Conservation (phyloP, 2,329 filamentous ascomycete genomes). For the Didymella segeticola region DNA sequence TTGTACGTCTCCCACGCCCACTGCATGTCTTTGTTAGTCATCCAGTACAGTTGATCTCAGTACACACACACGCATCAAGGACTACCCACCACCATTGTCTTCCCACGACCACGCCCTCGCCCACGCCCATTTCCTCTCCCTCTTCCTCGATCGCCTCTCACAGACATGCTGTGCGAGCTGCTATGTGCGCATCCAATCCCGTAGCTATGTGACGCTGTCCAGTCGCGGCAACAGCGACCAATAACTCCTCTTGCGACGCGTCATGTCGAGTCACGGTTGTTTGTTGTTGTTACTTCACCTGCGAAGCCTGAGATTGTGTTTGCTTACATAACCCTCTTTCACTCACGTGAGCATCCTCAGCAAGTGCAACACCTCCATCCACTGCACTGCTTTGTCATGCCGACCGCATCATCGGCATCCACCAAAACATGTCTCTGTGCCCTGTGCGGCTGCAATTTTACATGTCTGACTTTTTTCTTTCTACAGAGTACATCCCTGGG, state of each 20-base stretch:
- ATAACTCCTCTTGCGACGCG: constrained; percentile 12
- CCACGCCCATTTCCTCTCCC: constrained; percentile 14
- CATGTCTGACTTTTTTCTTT: not conserved
- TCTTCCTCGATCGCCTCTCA: constrained; percentile 26
- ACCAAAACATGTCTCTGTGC: constrained; percentile 2
- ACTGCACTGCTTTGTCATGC: not conserved
- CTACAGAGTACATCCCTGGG: constrained; percentile 8
- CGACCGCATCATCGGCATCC: not conserved
- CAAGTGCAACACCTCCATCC: too few species aligned
- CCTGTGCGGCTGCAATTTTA: constrained; percentile 1
- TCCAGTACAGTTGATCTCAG: too few species aligned
- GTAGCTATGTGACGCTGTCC: not conserved
- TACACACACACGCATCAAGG: not conserved
- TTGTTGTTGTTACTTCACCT: too few species aligned
- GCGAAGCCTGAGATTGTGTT: too few species aligned
- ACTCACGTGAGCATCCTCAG: too few species aligned
- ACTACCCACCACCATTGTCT: constrained; percentile 24
- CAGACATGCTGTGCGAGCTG: constrained; percentile 25
- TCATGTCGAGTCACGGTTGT: constrained; percentile 15
- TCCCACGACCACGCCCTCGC: constrained; percentile 25
- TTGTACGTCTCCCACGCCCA: constrained; percentile 41
- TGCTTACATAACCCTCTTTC: too few species aligned
- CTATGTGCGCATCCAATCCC: not conserved
- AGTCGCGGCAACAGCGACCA: constrained; percentile 6
- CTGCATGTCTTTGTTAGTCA: too few species aligned